A percentile compares a stretch with the other conserved stretches of the same genome.
Conservation (phyloP, 129 eudicot genomes). For the Smallanthus sonchifolius region DNA sequence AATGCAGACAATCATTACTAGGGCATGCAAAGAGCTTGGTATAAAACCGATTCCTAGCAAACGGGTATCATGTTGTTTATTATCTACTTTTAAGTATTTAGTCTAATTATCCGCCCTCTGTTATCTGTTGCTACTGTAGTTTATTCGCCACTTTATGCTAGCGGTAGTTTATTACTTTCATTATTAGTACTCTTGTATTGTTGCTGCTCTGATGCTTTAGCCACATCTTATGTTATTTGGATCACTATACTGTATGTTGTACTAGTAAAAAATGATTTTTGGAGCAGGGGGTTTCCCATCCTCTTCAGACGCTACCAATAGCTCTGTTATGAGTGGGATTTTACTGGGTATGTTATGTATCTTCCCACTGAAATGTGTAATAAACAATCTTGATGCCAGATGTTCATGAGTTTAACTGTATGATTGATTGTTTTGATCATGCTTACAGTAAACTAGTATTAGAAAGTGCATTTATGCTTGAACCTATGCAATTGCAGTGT, state of each 20-base stretch:
- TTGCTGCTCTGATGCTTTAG: too few species aligned
- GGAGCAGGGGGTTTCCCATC: too few species aligned
- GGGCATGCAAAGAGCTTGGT: conserved; percentile 90
- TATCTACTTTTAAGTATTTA: neutral
- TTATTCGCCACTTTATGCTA: too few species aligned
- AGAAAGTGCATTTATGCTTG: neutral
- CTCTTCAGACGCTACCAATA: too few species aligned
- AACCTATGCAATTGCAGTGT: conserved; percentile 51
- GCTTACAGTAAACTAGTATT: neutral
- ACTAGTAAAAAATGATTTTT: too few species aligned
- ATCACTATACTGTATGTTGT: too few species aligned
- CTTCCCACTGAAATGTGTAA: neutral
- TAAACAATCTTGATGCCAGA: neutral
- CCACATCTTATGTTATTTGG: too few species aligned
- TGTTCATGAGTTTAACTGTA: neutral
- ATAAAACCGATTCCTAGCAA: conserved; percentile 84
- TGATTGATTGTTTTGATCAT: neutral
- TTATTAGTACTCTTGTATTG: too few species aligned
- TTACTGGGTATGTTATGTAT: too few species aligned
- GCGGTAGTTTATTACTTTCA: too few species aligned
- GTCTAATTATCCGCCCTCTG: neutral
- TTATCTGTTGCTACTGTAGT: too few species aligned
- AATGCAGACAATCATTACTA: conserved; percentile 93
- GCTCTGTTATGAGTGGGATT: too few species aligned
- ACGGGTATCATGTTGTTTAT: conserved; percentile 39